Conservation (phyloP, 768 basidiomycete species). For the Lactifluus rugatus region DNA sequence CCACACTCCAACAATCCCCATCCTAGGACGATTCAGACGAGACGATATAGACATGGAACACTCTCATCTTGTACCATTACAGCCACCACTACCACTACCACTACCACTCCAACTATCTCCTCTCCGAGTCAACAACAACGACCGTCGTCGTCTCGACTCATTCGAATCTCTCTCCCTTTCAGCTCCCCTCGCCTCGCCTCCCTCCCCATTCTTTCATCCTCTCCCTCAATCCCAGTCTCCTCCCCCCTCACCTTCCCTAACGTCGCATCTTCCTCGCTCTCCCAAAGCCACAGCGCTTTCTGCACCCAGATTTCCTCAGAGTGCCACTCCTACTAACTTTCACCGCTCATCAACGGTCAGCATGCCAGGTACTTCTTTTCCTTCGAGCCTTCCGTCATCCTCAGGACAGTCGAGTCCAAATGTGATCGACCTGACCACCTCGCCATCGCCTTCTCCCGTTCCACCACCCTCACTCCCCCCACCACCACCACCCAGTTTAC, state of each 20-base stretch:
- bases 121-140: neutral
- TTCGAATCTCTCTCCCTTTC: conserved; percentile 6
- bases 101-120: neutral
- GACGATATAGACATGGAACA: neutral
- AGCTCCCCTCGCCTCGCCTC: conserved; percentile 1
- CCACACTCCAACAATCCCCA: neutral
- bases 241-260: neutral
- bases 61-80: neutral
- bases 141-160: conserved; percentile 9
- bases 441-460: conserved; percentile 12
- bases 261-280: neutral
- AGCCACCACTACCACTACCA: neutral
- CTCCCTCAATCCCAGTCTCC: neutral
- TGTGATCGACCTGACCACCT: conserved; percentile 11
- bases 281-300: neutral
- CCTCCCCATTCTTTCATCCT: conserved; percentile 9
- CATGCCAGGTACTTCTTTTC: conserved; percentile 20
- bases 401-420: conserved; percentile 1
- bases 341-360: conserved; percentile 10
- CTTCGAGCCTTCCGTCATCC: conserved; percentile 5
- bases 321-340: conserved; percentile 1
- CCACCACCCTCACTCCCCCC: conserved; percentile 18
- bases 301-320: neutral
- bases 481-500: conserved; percentile 5
- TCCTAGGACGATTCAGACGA: conserved; percentile 1